phyloP scores from a whole-genome alignment of 352 stramenopile species.

The Globisporangium spinosum region DNA sequence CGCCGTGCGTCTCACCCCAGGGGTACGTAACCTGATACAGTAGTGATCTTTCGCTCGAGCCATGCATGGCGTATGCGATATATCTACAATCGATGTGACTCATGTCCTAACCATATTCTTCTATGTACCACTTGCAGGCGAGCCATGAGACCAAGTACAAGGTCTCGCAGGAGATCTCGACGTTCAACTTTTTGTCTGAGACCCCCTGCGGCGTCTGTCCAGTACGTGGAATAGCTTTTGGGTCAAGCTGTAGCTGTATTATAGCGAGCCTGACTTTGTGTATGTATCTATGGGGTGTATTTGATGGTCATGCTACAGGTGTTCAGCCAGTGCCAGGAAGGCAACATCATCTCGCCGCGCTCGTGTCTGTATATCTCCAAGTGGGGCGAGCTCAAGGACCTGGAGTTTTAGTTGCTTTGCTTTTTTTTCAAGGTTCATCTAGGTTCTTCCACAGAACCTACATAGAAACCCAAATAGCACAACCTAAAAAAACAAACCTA shows the following conservation, averaged over 20 bases:
- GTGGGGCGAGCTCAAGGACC: conserved; percentile 88
- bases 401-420: conserved; percentile 55
- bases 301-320: conserved; percentile 36
- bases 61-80: neutral
- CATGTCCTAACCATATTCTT: neutral
- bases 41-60: neutral
- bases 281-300: neutral
- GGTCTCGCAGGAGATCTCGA: conserved; percentile 81
- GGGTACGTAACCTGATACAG: conserved; percentile 34
- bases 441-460: neutral
- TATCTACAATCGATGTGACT: neutral
- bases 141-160: conserved; percentile 88
- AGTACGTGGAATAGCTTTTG: conserved; percentile 30
- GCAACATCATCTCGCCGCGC: conserved; percentile 88
- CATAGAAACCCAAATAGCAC: neutral
- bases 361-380: conserved; percentile 91
- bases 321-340: conserved; percentile 89
- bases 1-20: conserved; percentile 68
- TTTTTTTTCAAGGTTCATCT: neutral
- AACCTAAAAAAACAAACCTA: neutral
- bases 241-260: no score
- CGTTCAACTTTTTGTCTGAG: conserved; percentile 87
- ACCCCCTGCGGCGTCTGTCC: conserved; percentile 88
- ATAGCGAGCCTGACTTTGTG: neutral
- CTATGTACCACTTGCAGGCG: conserved; percentile 23